Base-by-base conservation (phyloP, 257 asterid species). In the Solanum boliviense region DNA sequence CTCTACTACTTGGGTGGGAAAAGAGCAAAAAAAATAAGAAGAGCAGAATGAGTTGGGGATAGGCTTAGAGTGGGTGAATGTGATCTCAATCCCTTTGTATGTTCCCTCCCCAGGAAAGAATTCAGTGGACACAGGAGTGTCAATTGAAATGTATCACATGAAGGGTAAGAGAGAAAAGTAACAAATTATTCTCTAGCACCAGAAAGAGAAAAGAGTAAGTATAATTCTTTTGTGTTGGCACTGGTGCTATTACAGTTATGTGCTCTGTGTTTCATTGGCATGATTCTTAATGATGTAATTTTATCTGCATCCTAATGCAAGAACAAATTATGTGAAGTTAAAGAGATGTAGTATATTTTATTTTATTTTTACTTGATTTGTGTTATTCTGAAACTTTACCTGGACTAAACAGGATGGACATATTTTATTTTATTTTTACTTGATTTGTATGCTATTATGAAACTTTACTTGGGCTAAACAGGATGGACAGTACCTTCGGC, bases 401-500 rank as follows among this genome's bases (percentile, higher is more conserved):
- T 79, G 75, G 84, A 88, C 58, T 87, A 88, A 90, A 89, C 91
- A 96, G 99, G 99, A 97, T 91, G 99, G 99, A 32, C 99, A 97
- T 52, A 52, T 16, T 52, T 52, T 46, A 27, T 81, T 44, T 81
- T 78, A 81, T 46, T 81, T 46, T 46, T 27, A 78, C 67, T 46
- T 46, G 67, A 29, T 81, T 81, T 44, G 85, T 44, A 62, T 35
- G 56, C 31, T 27, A 44, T 44, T 81, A 62, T 81, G 85, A 46
- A 15, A 29, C 21, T 75, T 81, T 86, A 84, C 38, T 60, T 83
- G 72, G 84, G 89, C 71, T 87, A 88, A 90, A 89, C 92, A 97
- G 99, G 99, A 97, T 91, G 99, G 99, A 56, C 98, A 97, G 89
- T 97, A 97, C 89, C 99, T 96, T 91, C 95, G 99, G 86, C 99